Conservation (phyloP, 2,329 filamentous ascomycete genomes). For the Exophiala viscosa region DNA sequence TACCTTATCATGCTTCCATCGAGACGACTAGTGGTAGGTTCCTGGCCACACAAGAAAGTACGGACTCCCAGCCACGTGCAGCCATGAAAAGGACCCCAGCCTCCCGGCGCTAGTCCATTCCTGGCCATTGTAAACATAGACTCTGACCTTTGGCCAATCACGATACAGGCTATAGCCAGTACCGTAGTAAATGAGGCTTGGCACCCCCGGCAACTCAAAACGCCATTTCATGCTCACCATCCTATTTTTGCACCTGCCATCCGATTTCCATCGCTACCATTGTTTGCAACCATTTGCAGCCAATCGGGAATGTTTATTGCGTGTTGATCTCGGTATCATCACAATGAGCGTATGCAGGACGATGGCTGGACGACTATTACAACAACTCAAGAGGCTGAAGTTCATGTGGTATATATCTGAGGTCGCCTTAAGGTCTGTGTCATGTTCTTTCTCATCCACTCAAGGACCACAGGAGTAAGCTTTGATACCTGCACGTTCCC, state of each 20-base stretch:
- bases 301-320: background rate
- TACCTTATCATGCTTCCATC: too few species aligned
- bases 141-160: background rate
- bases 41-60: too few species aligned
- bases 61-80: background rate
- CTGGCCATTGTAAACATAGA: background rate
- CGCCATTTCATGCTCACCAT: background rate
- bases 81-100: background rate
- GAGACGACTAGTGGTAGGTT: too few species aligned
- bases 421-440: conserved; percentile 12
- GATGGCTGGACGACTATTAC: background rate
- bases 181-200: background rate
- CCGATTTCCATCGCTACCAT: background rate
- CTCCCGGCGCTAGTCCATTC: background rate
- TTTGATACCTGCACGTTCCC: background rate
- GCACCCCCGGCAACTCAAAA: background rate
- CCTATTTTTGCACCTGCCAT: background rate
- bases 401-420: conserved; percentile 3
- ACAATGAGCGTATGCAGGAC: background rate
- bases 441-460: background rate
- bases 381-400: background rate
- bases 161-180: background rate
- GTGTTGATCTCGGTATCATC: background rate
- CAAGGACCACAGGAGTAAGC: background rate
- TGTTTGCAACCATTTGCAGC: background rate